These are phyloP conservation scores for Endoconidiophora laricicola DNA, from an alignment of 2,329 filamentous ascomycete genomes.

Conservation along the genomic window DNA sequence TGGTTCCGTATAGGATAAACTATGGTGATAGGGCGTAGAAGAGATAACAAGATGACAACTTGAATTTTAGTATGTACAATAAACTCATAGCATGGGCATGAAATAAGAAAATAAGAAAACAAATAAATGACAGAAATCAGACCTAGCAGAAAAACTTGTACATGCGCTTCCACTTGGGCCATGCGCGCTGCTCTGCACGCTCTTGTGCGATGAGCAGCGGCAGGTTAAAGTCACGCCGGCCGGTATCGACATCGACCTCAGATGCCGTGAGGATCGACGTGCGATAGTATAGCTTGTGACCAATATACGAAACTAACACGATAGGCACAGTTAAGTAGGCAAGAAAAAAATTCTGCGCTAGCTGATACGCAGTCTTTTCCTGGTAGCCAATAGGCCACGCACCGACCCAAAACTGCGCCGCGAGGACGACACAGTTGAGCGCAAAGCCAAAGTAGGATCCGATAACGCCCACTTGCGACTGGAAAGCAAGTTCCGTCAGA, in stretches of 20 bases:
- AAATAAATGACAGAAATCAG: not conserved
- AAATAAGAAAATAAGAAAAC: slow-evolving; percentile 5
- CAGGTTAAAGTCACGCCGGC: slow-evolving; percentile 70
- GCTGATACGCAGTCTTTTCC: slow-evolving; percentile 25
- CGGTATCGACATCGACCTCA: slow-evolving; percentile 79
- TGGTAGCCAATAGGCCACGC: slow-evolving; percentile 53
- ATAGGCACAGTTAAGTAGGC: slow-evolving; percentile 56
- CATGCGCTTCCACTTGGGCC: slow-evolving; percentile 61
- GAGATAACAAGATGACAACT: not conserved
- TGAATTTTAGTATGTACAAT: slow-evolving; percentile 3
- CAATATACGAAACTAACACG: slow-evolving; percentile 48
- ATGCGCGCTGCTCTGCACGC: slow-evolving; percentile 50
- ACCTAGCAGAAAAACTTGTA: slow-evolving; percentile 56
- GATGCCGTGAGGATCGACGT: slow-evolving; percentile 49
- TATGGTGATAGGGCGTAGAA: no score
- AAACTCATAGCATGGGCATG: no score
- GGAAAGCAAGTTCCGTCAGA: slow-evolving; percentile 67
- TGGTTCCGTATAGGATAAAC: not conserved
- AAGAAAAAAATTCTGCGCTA: slow-evolving; percentile 55
- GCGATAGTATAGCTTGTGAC: slow-evolving; percentile 58
- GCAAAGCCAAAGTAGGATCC: slow-evolving; percentile 68
- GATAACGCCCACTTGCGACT: slow-evolving; percentile 57
- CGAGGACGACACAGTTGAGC: slow-evolving; percentile 59
- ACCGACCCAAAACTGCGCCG: slow-evolving; percentile 79
- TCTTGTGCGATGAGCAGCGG: slow-evolving; percentile 66